Conservation (phyloP, 2,329 filamentous ascomycete species). For the Colletotrichum sp. region DNA sequence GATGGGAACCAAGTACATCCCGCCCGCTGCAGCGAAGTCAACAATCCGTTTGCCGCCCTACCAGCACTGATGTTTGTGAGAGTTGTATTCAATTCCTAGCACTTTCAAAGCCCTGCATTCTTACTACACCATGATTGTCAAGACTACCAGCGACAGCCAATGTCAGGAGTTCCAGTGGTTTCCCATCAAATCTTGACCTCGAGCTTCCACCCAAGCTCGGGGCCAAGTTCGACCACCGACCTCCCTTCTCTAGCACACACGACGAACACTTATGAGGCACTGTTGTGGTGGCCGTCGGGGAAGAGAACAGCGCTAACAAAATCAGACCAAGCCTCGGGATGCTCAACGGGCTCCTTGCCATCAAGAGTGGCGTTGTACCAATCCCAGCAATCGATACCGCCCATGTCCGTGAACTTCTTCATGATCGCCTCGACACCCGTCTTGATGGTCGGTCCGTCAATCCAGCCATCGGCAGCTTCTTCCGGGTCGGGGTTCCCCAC, state of each 20-base stretch:
- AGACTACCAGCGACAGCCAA: not conserved
- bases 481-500: too few relatives aligned
- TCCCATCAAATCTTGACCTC: not conserved
- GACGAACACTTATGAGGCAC: not conserved
- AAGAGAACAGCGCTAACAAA: not conserved
- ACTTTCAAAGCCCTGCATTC: not conserved
- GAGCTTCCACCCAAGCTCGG: not conserved
- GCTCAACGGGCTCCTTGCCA: not conserved
- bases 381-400: not conserved
- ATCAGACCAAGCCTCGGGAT: not conserved
- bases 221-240: not conserved
- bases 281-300: not conserved
- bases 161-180: not conserved
- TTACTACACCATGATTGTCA: not conserved
- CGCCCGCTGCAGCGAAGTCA: not conserved
- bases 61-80: not conserved
- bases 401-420: not conserved
- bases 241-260: not conserved
- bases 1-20: not conserved
- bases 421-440: too few relatives aligned
- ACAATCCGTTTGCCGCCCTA: not conserved
- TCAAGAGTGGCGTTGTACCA: not conserved
- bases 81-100: not conserved
- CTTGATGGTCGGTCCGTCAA: too few relatives aligned
- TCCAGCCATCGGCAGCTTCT: too few relatives aligned